Conservation (phyloP, 2,329 filamentous ascomycete genomes). For the Pestalotiopsis sp. region DNA sequence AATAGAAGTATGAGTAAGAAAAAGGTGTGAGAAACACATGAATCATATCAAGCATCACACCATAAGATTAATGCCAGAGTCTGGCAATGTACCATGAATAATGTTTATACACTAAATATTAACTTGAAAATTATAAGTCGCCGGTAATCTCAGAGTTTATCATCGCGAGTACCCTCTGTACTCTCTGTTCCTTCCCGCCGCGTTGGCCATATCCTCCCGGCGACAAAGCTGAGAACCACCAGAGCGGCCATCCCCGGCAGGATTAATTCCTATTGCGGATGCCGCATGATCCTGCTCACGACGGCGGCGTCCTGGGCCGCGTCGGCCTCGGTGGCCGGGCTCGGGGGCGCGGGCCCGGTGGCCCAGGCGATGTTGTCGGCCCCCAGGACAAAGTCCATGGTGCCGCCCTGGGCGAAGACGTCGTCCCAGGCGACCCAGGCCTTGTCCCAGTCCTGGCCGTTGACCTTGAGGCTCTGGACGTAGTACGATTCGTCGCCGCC, state of each 20-base stretch:
- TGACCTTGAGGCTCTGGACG: constrained; percentile 68
- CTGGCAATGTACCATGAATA: not conserved
- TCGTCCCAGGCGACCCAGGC: constrained; percentile 69
- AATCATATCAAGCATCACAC: no score
- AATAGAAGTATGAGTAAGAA: no score
- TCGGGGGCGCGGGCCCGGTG: constrained; percentile 62
- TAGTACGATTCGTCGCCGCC: constrained; percentile 54
- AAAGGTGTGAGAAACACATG: no score
- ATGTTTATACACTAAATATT: not conserved
- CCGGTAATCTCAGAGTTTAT: not conserved
- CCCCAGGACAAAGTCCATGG: constrained; percentile 67
- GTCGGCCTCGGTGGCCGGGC: constrained; percentile 47
- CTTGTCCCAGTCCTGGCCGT: constrained; percentile 64
- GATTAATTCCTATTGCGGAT: not conserved
- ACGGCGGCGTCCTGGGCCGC: not conserved
- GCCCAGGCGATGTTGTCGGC: constrained; percentile 55
- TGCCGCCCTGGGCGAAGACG: constrained; percentile 65
- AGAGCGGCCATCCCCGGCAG: not conserved
- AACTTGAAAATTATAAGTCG: not conserved
- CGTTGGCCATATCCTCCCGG: not conserved
- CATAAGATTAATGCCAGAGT: not conserved
- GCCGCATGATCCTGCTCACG: not conserved
- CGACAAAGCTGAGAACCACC: not conserved
- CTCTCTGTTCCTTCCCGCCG: not conserved
- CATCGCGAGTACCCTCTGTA: not conserved